These are phyloP conservation scores for Opeltia flavorubescens DNA, from an alignment of 495 filamentous ascomycete species.

Conservation along the genomic window DNA sequence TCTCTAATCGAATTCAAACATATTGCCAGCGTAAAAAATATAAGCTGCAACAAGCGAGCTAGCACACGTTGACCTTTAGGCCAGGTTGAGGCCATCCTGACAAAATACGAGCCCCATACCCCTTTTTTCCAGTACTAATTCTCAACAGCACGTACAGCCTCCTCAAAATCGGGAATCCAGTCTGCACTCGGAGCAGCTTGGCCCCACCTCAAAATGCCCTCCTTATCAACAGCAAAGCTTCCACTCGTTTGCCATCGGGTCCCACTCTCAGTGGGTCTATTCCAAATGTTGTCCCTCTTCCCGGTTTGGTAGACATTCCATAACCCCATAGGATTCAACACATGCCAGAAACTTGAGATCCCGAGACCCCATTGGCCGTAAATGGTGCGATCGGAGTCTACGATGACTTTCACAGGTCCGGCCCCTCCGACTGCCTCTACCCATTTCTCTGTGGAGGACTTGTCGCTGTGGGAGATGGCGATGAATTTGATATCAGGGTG, in stretches of 20 bases:
- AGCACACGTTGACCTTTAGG: too few relatives aligned
- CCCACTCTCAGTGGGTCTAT: conserved; percentile 37
- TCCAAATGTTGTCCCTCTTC: conserved; percentile 41
- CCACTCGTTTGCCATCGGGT: conserved; percentile 44
- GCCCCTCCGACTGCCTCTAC: conserved; percentile 35
- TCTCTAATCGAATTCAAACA: too few relatives aligned
- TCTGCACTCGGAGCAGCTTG: conserved; percentile 27
- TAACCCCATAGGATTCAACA: conserved; percentile 28
- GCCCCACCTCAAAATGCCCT: conserved; percentile 35
- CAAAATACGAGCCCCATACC: too few relatives aligned
- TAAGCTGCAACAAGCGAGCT: too few relatives aligned
- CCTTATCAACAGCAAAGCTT: conserved; percentile 37
- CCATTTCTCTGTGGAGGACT: conserved; percentile 38
- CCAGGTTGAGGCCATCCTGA: too few relatives aligned
- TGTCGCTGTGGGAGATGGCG: conserved; percentile 42
- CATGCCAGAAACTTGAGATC: conserved; percentile 35
- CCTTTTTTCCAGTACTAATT: too few relatives aligned
- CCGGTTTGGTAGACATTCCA: conserved; percentile 34
- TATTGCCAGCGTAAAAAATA: too few relatives aligned
- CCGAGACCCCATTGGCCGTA: conserved; percentile 44
- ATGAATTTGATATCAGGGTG: conserved; percentile 39
- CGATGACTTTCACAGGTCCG: conserved; percentile 35
- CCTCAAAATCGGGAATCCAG: conserved; percentile 35
- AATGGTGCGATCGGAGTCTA: conserved; percentile 35
- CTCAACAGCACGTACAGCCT: conserved; percentile 25